These are phyloP conservation scores for Hypoxylon lienhwacheense DNA, from an alignment of 495 filamentous ascomycete genomes.

Conservation along the genomic window DNA sequence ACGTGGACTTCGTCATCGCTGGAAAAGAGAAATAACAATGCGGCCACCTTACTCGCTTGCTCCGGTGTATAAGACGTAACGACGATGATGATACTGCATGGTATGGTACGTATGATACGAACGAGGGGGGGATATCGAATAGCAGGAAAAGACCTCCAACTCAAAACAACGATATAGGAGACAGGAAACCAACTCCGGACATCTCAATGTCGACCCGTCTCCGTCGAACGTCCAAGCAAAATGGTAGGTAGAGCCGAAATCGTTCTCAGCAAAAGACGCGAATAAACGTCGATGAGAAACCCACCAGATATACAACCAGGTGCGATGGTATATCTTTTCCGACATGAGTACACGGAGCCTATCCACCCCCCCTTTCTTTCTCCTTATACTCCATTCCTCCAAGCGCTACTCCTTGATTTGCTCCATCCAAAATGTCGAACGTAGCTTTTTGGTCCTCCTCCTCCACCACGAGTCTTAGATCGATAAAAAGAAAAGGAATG, in stretches of 20 bases:
- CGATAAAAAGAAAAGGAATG: constrained; percentile 31
- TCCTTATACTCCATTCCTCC: constrained; percentile 17
- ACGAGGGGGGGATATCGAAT: constrained; percentile 37
- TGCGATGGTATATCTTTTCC: constrained; percentile 8
- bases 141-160: constrained; percentile 27
- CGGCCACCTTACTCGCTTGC: constrained; percentile 28
- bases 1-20: constrained; percentile 27
- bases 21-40: constrained; percentile 28
- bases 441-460: constrained; percentile 23
- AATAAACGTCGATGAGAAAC: constrained; percentile 34
- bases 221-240: constrained; percentile 31
- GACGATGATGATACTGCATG: constrained; percentile 38
- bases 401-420: constrained; percentile 2
- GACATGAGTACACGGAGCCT: constrained; percentile 14
- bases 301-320: constrained; percentile 27
- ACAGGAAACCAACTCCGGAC: constrained; percentile 34
- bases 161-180: constrained; percentile 30
- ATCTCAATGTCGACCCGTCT: constrained; percentile 36
- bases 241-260: constrained; percentile 28
- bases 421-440: constrained; percentile 25
- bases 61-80: constrained; percentile 30
- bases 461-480: constrained; percentile 29
- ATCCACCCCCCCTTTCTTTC: constrained; percentile 17
- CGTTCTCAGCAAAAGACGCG: constrained; percentile 34
- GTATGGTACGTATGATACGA: constrained; percentile 35